These are phyloP conservation scores for Tremella fuciformis DNA, from an alignment of 768 basidiomycete genomes.

Conservation along the genomic window DNA sequence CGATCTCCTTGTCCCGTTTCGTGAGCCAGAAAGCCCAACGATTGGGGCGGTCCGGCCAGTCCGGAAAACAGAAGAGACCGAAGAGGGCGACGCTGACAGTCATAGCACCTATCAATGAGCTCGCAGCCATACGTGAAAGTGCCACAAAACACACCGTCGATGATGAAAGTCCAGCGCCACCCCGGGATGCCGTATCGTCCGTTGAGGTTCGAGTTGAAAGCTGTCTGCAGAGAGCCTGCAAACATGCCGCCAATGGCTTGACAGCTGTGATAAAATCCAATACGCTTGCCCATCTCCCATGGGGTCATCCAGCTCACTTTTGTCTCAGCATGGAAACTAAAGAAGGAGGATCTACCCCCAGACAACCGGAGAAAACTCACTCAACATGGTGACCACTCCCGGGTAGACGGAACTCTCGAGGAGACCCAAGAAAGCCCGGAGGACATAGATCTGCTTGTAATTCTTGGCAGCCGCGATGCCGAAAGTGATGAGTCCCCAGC, in stretches of 20 bases:
- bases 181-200: slow-evolving; percentile 53
- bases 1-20: slow-evolving; percentile 28
- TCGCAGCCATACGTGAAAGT: not conserved
- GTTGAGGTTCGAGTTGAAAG: slow-evolving; percentile 54
- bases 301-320: slow-evolving; percentile 39
- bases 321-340: no score
- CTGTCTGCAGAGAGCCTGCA: slow-evolving; percentile 55
- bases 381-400: slow-evolving; percentile 32
- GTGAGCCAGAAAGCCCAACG: slow-evolving; percentile 44
- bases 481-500: slow-evolving; percentile 35
- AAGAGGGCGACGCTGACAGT: slow-evolving; percentile 28
- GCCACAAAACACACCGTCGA: slow-evolving; percentile 1
- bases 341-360: not conserved
- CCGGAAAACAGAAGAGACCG: slow-evolving; percentile 42
- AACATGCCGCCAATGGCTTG: slow-evolving; percentile 47
- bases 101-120: slow-evolving; percentile 10
- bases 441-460: slow-evolving; percentile 33
- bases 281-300: slow-evolving; percentile 37
- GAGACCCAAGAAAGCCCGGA: slow-evolving; percentile 41
- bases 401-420: slow-evolving; percentile 44
- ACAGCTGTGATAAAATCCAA: slow-evolving; percentile 45
- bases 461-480: slow-evolving; percentile 18
- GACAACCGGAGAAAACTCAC: slow-evolving; percentile 26
- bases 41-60: slow-evolving; percentile 42
- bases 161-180: slow-evolving; percentile 46